These are phyloP conservation scores for Mitragyna speciosa DNA, from an alignment of 257 asterid genomes.

Conservation along the genomic window DNA sequence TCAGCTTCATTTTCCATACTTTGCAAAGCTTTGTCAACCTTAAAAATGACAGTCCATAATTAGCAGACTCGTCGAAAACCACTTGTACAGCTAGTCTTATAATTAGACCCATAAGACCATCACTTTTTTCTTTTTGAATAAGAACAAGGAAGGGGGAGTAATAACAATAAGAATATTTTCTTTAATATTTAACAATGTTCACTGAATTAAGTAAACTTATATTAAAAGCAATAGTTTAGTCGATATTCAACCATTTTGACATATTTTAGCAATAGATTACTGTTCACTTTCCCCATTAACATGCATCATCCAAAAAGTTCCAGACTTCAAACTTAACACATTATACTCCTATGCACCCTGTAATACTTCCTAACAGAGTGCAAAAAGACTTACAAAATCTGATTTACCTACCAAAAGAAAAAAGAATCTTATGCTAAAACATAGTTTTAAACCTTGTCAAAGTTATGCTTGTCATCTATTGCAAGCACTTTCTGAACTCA, in stretches of 20 bases:
- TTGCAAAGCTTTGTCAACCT: conserved; percentile 94
- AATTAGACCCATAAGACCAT: not conserved
- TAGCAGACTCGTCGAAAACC: not conserved
- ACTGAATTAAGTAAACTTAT: not conserved
- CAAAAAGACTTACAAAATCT: not conserved
- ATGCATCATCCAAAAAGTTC: not conserved
- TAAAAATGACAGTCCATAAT: conserved; percentile 14
- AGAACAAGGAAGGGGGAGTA: not conserved
- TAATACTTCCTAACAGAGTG: not conserved
- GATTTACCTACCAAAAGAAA: not conserved
- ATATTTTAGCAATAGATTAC: too few species aligned
- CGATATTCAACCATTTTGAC: not conserved
- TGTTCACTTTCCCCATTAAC: not conserved
- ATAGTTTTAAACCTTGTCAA: too few species aligned
- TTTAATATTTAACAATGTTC: not conserved
- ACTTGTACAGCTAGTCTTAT: not conserved
- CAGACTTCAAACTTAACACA: not conserved
- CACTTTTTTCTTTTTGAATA: not conserved
- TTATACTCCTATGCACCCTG: not conserved
- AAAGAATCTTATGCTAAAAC: not conserved
- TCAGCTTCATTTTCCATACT: conserved; percentile 95
- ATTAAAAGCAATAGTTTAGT: not conserved
- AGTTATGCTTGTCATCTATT: too few species aligned
- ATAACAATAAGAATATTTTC: not conserved
- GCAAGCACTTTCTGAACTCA: too few species aligned